Evolutionary conservation across 139 green algal genomes (phyloP), one percentile per base, ranked within the genome.

Genomic region (Pseudopediastrum boryanum): DNA sequence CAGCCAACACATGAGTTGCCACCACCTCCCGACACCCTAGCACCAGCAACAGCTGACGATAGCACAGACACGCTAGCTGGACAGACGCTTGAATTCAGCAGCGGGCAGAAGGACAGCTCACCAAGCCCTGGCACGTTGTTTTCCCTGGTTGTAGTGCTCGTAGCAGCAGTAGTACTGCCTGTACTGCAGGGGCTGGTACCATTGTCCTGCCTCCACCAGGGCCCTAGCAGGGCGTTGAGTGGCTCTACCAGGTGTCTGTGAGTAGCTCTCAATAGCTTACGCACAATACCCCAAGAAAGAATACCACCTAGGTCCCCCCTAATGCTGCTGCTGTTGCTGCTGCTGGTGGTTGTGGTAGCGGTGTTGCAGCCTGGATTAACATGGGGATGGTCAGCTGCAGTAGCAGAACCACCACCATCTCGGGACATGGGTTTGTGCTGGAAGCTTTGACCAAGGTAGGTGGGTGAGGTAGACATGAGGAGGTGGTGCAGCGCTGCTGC

Each of bases 31-130:
- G 66, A 42, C 41, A 7, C 19, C 9, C 7, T 31, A 77, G 69
- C 31, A 48, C 19, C 48, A 39, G 46, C 38, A 4, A 23, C 7
- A 48, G 69, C 46, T 75, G 48, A 7, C n/a, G 31, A 33, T 27
- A 76, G 85, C 51, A 79, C 52, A 8, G 74, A 54, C 54, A 93
- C 86, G 2, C 79, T 90, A 0, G 76, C 23, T 0, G 69, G 63
- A 75, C 93, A 97, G 23, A 86, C 79, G 59, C 85, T 93, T 42
- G 84, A 58, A 58, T 89, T 84, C 19, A 81, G 51, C 27, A 81
- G 46, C 3, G 31, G 33, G 41, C 79, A 84, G 41, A 81, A 46
- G 4, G 12, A 10, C 3, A 78, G 52, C 51, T 68, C 31, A 0
- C 39, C 23, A 10, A 2, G 36, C n/a, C n/a, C 21, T 4, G 23